Percentiles rank a stretch among this genome's conserved stretches.
phyloP scores from a whole-genome alignment of 2,329 filamentous ascomycete species.

The Clonostachys chloroleuca region DNA sequence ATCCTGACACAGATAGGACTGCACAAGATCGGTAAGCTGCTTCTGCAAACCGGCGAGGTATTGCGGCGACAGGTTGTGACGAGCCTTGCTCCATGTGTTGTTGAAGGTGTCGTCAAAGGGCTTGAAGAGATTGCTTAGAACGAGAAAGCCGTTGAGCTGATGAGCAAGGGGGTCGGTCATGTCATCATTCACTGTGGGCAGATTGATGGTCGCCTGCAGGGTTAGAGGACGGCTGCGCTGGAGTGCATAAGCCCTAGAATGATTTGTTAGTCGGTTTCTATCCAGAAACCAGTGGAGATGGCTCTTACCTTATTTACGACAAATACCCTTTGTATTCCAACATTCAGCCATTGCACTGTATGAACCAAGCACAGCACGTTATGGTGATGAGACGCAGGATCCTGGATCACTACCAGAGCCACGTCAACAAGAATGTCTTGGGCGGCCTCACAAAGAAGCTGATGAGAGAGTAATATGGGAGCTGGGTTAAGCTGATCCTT shows the following conservation, averaged over 20 bases:
- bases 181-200: too few species aligned
- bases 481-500: too few species aligned
- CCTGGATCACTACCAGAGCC: too few species aligned
- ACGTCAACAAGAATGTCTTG: too few species aligned
- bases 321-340: too few species aligned
- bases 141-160: slow-evolving; percentile 51
- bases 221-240: slow-evolving; percentile 67
- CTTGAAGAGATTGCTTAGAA: too few species aligned
- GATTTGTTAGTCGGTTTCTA: neutral
- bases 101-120: slow-evolving; percentile 59
- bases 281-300: slow-evolving; percentile 1
- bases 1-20: slow-evolving; percentile 47
- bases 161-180: slow-evolving; percentile 48
- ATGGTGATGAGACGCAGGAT: too few species aligned
- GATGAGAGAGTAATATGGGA: too few species aligned
- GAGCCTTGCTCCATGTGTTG: slow-evolving; percentile 62
- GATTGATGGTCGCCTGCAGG: slow-evolving; percentile 64
- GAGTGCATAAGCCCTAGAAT: slow-evolving; percentile 59
- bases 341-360: too few species aligned
- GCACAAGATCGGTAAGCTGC: slow-evolving; percentile 52
- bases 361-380: too few species aligned
- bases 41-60: slow-evolving; percentile 59
- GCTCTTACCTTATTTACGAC: too few species aligned
- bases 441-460: too few species aligned
- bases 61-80: slow-evolving; percentile 48